Conservation (phyloP, 2,329 filamentous ascomycete species). For the Phoma herbarum region DNA sequence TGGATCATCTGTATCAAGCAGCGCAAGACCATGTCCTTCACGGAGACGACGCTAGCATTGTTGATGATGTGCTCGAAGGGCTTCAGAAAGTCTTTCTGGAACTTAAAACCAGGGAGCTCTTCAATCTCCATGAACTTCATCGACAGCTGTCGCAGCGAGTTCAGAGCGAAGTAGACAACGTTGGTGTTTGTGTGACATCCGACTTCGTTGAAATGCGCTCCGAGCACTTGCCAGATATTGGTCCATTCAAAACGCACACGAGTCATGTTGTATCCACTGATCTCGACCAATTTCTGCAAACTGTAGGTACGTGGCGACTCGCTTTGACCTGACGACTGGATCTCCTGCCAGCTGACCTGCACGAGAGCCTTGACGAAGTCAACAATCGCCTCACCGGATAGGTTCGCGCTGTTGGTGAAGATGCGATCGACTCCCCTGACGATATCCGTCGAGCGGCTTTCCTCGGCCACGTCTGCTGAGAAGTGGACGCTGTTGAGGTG, state of each 20-base stretch:
- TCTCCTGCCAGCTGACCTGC: slow-evolving; percentile 98
- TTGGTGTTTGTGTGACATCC: slow-evolving; percentile 96
- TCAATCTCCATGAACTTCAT: slow-evolving; percentile 99
- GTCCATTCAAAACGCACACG: slow-evolving; percentile 98
- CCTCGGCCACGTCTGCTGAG: slow-evolving; percentile 83
- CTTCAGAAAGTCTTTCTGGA: slow-evolving; percentile 98
- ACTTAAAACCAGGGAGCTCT: slow-evolving; percentile 97
- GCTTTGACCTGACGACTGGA: slow-evolving; percentile 94
- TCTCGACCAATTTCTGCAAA: slow-evolving; percentile 96
- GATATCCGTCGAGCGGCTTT: slow-evolving; percentile 91
- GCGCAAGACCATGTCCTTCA: slow-evolving; percentile 96
- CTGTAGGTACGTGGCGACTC: slow-evolving; percentile 97
- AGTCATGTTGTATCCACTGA: slow-evolving; percentile 99
- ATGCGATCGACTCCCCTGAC: slow-evolving; percentile 93
- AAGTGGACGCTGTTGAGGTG: slow-evolving; percentile 60
- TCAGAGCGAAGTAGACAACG: slow-evolving; percentile 96
- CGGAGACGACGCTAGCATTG: slow-evolving; percentile 87
- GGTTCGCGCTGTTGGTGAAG: slow-evolving; percentile 93
- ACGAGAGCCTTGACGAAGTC: slow-evolving; percentile 92
- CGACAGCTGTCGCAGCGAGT: slow-evolving; percentile 92
- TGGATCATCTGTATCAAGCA: slow-evolving; percentile 99
- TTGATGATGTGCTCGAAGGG: slow-evolving; percentile 98
- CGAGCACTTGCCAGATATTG: slow-evolving; percentile 96
- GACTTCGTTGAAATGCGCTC: slow-evolving; percentile 97
- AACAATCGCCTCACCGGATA: slow-evolving; percentile 93